phyloP scores from a whole-genome alignment of 768 basidiomycete species.

The Tricholoma sp. region DNA sequence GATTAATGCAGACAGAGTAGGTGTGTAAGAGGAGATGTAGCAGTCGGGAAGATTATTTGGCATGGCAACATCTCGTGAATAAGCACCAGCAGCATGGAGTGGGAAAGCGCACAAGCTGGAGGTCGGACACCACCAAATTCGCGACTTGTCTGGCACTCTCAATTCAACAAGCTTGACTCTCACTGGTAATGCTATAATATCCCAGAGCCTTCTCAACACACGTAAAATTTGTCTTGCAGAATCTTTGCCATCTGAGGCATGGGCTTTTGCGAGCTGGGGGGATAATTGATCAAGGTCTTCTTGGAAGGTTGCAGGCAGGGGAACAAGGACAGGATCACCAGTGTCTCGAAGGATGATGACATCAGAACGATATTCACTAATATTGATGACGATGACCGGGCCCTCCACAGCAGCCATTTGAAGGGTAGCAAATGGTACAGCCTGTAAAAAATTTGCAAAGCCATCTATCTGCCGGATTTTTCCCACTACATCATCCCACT shows the following conservation, averaged over 20 bases:
- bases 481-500: conserved; percentile 7
- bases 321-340: conserved; percentile 1
- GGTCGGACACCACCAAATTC: too few relatives aligned
- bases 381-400: not conserved
- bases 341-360: not conserved
- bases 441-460: conserved; percentile 16
- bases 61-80: not conserved
- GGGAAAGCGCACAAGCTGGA: too few relatives aligned
- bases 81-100: conserved; percentile 8
- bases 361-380: too few relatives aligned
- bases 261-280: not conserved
- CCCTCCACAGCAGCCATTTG: conserved; percentile 12
- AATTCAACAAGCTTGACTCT: conserved; percentile 13
- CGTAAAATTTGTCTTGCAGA: not conserved
- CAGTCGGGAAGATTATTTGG: conserved; percentile 15
- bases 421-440: conserved; percentile 16
- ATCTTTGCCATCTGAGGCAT: not conserved
- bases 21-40: conserved; percentile 24
- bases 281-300: not conserved
- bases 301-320: conserved; percentile 7
- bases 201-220: conserved; percentile 20
- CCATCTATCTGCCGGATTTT: conserved; percentile 12
- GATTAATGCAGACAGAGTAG: conserved; percentile 22
- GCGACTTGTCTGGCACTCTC: conserved; percentile 3
- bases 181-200: conserved; percentile 19